Evolutionary conservation across 148 eudicot genomes (phyloP), one percentile per base, ranked within the genome.

Genomic region (Gaultheria prostrata): DNA sequence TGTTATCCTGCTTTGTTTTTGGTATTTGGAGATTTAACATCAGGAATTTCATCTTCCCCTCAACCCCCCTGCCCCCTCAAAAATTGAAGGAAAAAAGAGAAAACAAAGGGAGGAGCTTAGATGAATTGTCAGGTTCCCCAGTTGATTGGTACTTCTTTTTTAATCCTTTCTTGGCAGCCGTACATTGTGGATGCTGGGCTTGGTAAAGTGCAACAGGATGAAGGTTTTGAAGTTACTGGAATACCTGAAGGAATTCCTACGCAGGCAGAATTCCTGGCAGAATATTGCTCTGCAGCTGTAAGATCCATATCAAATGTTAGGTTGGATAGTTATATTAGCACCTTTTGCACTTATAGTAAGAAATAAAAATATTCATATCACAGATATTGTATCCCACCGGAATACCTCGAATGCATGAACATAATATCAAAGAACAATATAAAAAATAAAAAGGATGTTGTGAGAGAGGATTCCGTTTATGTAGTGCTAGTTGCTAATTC

Each of bases 241-340:
- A 72, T 91, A 45, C 98, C 98, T 56, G 95, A 90, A 74, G 99
- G 99, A 73, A 83, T 94, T 85, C 99, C 98, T 84, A 89, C 93
- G 46, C 82, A 94, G 89, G 88, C 93, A 46, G 95, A 94, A 86
- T 89, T 89, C 89, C 89, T 97, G 69, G 93, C 95, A 45, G 95
- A 93, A 56, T 97, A 97, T 89, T 94, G 99, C 86, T 87, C 89
- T 79, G 90, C 89, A 69, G 84, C 97, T 87, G 99, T 97, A 92
- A 93, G 95, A 65, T 72, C 78, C 57, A 54, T 53, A 57, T 26
- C 21, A 69, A 18, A 33, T 69, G n/a, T 51, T 53, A 10, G 61
- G 48, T 63, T 65, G 76, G 32, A 21, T 63, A 53, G 32, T 14
- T 83, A 2, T 46, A 46, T 73, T 53, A 14, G 2, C 51, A 8